phyloP scores from a whole-genome alignment of 495 filamentous ascomycete genomes.

The Aspergillus taichungensis region DNA sequence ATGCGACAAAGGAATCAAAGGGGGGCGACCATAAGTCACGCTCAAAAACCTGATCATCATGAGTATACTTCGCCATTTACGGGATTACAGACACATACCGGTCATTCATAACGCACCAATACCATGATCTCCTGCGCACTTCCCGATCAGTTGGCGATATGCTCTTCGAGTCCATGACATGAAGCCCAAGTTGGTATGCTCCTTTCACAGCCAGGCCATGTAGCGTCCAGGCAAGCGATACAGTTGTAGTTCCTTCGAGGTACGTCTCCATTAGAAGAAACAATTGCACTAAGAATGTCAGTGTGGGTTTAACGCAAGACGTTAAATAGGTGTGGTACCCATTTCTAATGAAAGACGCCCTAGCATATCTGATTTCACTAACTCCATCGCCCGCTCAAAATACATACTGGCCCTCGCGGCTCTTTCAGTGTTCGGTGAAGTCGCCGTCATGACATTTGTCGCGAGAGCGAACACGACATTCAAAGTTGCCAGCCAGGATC shows the following conservation, averaged over 20 bases:
- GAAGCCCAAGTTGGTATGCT: conserved; percentile 1
- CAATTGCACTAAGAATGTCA: not conserved
- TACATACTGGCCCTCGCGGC: not conserved
- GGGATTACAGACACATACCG: not conserved
- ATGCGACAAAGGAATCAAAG: conserved; percentile 1
- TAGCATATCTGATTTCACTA: not conserved
- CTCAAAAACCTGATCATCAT: not conserved
- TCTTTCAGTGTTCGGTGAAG: not conserved
- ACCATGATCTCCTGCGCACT: not conserved
- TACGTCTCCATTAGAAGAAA: not conserved
- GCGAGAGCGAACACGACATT: not conserved
- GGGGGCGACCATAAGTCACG: not conserved
- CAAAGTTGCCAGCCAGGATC: not conserved
- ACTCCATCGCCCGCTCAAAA: too few species aligned
- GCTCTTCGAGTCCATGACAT: not conserved
- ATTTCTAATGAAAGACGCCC: too few species aligned
- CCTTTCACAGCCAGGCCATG: conserved; percentile 1
- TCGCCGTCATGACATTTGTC: not conserved
- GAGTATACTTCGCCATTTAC: too few species aligned
- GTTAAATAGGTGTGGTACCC: too few species aligned
- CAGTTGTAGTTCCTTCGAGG: not conserved
- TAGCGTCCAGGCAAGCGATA: not conserved
- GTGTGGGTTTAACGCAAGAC: not conserved
- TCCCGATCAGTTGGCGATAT: not conserved
- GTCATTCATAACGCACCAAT: conserved; percentile 5